These are phyloP conservation scores for Apiospora marii DNA, from an alignment of 2,329 filamentous ascomycete genomes.

Conservation along the genomic window DNA sequence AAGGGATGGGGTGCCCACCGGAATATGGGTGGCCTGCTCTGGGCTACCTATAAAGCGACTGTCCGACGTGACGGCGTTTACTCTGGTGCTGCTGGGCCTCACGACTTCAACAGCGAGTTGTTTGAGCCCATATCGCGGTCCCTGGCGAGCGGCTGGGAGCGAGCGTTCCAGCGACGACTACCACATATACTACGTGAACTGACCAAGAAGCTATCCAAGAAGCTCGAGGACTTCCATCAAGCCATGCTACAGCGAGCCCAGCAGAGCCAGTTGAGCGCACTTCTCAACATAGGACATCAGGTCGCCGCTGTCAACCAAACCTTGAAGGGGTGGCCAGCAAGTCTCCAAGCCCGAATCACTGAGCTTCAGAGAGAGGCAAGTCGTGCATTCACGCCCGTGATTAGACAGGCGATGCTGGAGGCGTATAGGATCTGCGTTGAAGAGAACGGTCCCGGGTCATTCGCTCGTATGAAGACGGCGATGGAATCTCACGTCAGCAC, in stretches of 20 bases:
- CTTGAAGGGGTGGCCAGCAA: neutral
- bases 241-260: conserved; percentile 9
- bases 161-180: neutral
- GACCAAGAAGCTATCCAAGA: conserved; percentile 4
- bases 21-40: conserved; percentile 55
- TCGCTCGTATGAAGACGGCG: conserved; percentile 57
- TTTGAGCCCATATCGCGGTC: conserved; percentile 36
- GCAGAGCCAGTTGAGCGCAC: neutral
- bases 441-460: conserved; percentile 14
- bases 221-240: conserved; percentile 10
- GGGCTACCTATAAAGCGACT: conserved; percentile 62
- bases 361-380: conserved; percentile 22
- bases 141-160: neutral
- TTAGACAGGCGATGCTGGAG: conserved; percentile 5
- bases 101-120: conserved; percentile 39
- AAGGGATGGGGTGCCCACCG: conserved; percentile 49
- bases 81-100: conserved; percentile 38
- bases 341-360: neutral
- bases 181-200: neutral
- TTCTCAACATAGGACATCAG: conserved; percentile 1
- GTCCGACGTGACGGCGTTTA: conserved; percentile 40
- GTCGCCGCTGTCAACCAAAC: neutral
- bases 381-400: conserved; percentile 23
- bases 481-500: conserved; percentile 55
- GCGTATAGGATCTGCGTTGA: conserved; percentile 7